Conservation (phyloP, 2,329 filamentous ascomycete species). For the Diaporthe longicolla region DNA sequence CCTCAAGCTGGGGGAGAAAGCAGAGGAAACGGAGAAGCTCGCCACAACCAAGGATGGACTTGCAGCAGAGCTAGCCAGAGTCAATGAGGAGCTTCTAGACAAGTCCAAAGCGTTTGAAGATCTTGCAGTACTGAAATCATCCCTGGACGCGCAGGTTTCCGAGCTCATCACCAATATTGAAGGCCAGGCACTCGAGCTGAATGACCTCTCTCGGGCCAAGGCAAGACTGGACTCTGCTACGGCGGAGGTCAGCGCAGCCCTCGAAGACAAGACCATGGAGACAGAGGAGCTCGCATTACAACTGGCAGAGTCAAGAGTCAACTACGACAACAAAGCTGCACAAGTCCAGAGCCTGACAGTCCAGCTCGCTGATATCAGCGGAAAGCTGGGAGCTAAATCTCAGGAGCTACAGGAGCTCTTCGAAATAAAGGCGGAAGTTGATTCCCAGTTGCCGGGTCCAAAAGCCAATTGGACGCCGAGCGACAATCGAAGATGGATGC, state of each 20-base stretch:
- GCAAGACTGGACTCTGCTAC: neutral
- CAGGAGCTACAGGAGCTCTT: constrained; percentile 6
- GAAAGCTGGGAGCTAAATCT: constrained; percentile 7
- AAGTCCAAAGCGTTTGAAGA: constrained; percentile 10
- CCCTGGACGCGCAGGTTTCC: neutral
- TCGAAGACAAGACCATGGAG: constrained; percentile 17
- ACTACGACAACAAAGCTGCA: constrained; percentile 13
- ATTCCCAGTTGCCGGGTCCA: constrained; percentile 19
- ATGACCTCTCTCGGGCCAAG: neutral
- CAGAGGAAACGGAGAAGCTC: constrained; percentile 6
- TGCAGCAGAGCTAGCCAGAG: constrained; percentile 1
- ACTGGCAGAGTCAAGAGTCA: constrained; percentile 18
- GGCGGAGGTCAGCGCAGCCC: neutral
- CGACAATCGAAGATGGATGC: neutral
- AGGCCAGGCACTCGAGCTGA: neutral
- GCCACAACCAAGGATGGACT: neutral
- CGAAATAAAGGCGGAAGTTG: constrained; percentile 18
- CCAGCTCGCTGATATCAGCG: constrained; percentile 20
- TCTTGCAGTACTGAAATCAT: neutral
- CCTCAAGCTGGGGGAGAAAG: constrained; percentile 11
- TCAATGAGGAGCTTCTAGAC: neutral
- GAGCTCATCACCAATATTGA: neutral
- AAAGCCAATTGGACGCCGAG: neutral
- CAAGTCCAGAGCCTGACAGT: neutral
- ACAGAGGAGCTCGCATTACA: constrained; percentile 10